These are phyloP conservation scores for Ascochyta pisi DNA, from an alignment of 2,329 filamentous ascomycete genomes.

Conservation along the genomic window DNA sequence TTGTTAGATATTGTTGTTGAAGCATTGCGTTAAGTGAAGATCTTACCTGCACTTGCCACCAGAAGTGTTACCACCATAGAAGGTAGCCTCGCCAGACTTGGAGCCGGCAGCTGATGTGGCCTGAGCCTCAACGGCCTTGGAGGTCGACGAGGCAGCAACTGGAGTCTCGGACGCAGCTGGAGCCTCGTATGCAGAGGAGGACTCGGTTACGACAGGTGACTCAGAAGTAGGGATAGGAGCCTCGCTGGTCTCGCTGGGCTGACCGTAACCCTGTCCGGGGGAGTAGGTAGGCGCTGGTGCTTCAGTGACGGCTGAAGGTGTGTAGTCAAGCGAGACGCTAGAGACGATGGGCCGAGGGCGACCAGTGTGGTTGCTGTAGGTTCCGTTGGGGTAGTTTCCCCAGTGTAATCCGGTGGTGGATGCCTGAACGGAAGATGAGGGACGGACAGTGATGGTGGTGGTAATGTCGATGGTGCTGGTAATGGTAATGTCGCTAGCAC, in stretches of 20 bases:
- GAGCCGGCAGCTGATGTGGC: slow-evolving; percentile 15
- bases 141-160: not conserved
- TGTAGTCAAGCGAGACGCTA: slow-evolving; percentile 9
- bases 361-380: slow-evolving; percentile 15
- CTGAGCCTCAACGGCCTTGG: not conserved
- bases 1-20: not conserved
- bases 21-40: not conserved
- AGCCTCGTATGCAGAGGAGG: slow-evolving; percentile 3
- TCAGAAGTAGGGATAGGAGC: slow-evolving; percentile 19
- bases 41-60: slow-evolving; percentile 62
- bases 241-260: slow-evolving; percentile 12
- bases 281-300: slow-evolving; percentile 7
- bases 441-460: slow-evolving; percentile 25
- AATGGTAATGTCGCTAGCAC: slow-evolving; percentile 22
- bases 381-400: slow-evolving; percentile 24
- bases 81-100: slow-evolving; percentile 43
- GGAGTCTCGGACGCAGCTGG: not conserved
- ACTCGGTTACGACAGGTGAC: slow-evolving; percentile 3
- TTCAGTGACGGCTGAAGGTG: slow-evolving; percentile 13
- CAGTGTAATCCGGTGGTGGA: slow-evolving; percentile 14
- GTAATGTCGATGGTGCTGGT: slow-evolving; percentile 24
- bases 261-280: slow-evolving; percentile 3
- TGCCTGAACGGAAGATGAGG: slow-evolving; percentile 11
- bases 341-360: not conserved
- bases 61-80: slow-evolving; percentile 52